A percentile compares a stretch with the other conserved stretches of the same genome.
Conservation (phyloP, 176 grass and related monocot species). For the bread wheat (Triticum aestivum) region IWGSC_CS_RefSeq_v2.1 NC_057797.1:81870230-81870729, state of each 20-base stretch:
- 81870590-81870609: neutral
- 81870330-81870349: neutral
- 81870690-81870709: neutral
- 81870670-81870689: constrained; percentile 6
- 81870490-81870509: constrained; percentile 83
- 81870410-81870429: constrained; percentile 75
- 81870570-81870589: neutral
- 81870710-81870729: constrained; percentile 50
- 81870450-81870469: constrained; percentile 83
- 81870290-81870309: constrained; percentile 69
- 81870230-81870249: constrained; percentile 82
- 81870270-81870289: constrained; percentile 96
- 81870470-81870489: constrained; percentile 97
- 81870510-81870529: constrained; percentile 82
- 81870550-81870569: constrained; percentile 61
- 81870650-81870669: neutral
- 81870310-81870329: neutral
- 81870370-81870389: neutral
- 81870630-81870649: neutral
- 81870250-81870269: constrained; percentile 87
- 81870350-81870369: neutral
- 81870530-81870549: constrained; percentile 84
- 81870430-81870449: constrained; percentile 95
- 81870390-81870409: neutral
- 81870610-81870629: constrained; percentile 4